phyloP scores from a whole-genome alignment of 345 rosid genomes.

The Eutrema japonicum region DNA sequence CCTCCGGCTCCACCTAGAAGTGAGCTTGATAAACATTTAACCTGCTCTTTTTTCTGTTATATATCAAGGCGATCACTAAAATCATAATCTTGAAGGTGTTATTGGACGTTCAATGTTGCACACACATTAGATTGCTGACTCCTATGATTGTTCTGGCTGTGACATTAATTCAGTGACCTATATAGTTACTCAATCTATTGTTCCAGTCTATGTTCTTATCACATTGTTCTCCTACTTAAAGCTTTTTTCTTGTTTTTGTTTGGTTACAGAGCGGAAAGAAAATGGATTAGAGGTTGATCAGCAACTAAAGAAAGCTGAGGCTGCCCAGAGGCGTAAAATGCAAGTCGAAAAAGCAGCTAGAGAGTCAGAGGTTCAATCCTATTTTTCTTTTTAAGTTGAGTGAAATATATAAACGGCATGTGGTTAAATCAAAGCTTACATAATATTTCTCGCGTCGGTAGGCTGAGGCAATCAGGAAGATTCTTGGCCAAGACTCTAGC shows the following conservation, averaged over 20 bases:
- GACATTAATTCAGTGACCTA: neutral
- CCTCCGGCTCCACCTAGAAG: conserved; percentile 96
- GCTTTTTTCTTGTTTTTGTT: neutral
- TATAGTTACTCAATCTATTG: neutral
- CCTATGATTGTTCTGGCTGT: neutral
- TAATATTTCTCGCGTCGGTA: conserved; percentile 32
- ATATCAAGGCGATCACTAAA: neutral
- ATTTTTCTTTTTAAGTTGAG: neutral
- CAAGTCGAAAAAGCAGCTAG: conserved; percentile 90
- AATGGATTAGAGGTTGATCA: conserved; percentile 80
- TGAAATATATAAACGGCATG: neutral
- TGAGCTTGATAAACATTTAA: conserved; percentile 45
- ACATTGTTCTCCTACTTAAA: neutral
- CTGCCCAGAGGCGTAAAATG: conserved; percentile 85
- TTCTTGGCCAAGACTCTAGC: conserved; percentile 89
- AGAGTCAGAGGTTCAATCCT: conserved; percentile 74
- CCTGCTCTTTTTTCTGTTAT: conserved; percentile 2
- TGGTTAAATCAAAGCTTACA: conserved; percentile 11
- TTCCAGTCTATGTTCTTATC: neutral
- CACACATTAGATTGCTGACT: conserved; percentile 1
- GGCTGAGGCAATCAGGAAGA: conserved; percentile 98
- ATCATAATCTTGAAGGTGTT: neutral
- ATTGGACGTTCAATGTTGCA: neutral
- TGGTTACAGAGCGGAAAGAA: conserved; percentile 72
- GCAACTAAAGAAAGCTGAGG: conserved; percentile 87